Evolutionary conservation across 2,329 filamentous ascomycete species (phyloP), one percentile per base, ranked within the genome.

Genomic region (Neocucurbitaria cava): DNA sequence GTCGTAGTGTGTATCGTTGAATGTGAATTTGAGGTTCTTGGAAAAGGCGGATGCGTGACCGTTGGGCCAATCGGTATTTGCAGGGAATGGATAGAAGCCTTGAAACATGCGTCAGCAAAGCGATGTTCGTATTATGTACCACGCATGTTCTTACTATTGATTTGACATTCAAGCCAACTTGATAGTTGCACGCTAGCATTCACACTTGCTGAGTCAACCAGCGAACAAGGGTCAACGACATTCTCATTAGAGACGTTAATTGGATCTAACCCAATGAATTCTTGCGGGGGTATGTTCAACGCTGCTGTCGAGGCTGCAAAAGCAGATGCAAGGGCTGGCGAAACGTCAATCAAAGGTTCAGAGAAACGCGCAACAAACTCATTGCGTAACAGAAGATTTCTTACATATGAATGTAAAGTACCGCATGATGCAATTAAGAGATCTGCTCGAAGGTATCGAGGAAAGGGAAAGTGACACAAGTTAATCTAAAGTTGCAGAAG

Each of bases 51-150:
- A 20, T 10, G 63, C 56, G 40, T 66, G 71, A 17, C 60, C 61
- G 17, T 50, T 38, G 10, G 65, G 63, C 71, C 71, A 73, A 15
- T 69, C 41, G 1, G 59, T 65, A 44, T 73, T 73, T 23, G 49
- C 69, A 18, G 71, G 71, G 33, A 62, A 73, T 1, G 70, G 71
- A 41, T 73, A 73, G 54, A 73, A 73, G 1, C 59, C 68, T 72
- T 1, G 3, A 13, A 3, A 10, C 2, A n/a, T n/a, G 3, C 5
- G 11, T 59, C 33, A 58, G 52, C 13, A 33, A 28, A 1, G 5
- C 18, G 11, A 3, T 20, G 5, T 38, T 26, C 9, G 28, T 5
- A 15, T 20, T 3, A n/a, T 8, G 11, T 15, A 15, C 5, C 8
- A 1, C 3, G 7, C 10, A 3, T 1, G 3, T 15, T 28, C 40